These are phyloP conservation scores for Colletotrichum falcatum DNA, from an alignment of 2,329 filamentous ascomycete species.

Conservation along the genomic window DNA sequence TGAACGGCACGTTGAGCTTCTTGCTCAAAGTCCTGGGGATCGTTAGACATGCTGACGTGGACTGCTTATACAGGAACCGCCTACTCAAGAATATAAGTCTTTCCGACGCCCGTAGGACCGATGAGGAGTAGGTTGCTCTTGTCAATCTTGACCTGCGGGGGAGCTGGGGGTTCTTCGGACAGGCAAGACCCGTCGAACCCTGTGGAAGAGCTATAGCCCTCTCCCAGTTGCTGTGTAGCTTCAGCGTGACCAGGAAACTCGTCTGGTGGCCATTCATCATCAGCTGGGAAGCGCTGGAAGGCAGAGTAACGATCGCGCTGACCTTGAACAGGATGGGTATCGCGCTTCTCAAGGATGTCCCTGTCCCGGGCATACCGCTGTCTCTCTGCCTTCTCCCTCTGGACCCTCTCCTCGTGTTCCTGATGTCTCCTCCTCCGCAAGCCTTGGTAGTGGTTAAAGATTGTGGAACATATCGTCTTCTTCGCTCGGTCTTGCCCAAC, in stretches of 20 bases:
- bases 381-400: conserved; percentile 74
- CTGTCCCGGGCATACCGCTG: conserved; percentile 79
- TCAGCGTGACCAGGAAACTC: conserved; percentile 67
- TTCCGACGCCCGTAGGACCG: conserved; percentile 94
- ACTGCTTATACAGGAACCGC: conserved; percentile 41
- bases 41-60: conserved; percentile 38
- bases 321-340: conserved; percentile 85
- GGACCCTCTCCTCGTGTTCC: conserved; percentile 72
- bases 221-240: conserved; percentile 57
- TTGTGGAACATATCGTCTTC: conserved; percentile 90
- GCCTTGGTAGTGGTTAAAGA: conserved; percentile 97
- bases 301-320: conserved; percentile 49
- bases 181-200: conserved; percentile 60
- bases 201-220: conserved; percentile 43
- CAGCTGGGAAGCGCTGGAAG: conserved; percentile 48
- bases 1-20: conserved; percentile 94
- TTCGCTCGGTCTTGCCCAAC: conserved; percentile 96
- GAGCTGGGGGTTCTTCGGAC: conserved; percentile 58
- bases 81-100: conserved; percentile 89
- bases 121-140: conserved; percentile 95
- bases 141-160: conserved; percentile 78
- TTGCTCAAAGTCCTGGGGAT: conserved; percentile 83
- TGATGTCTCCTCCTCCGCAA: conserved; percentile 83
- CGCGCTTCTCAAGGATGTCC: conserved; percentile 65
- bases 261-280: conserved; percentile 58